A percentile compares a stretch with the other conserved stretches of the same genome.
These are phyloP conservation scores for Besnoitia besnoiti DNA, from an alignment of 169 alveolate genomes.

Conservation along the genomic window DNA sequence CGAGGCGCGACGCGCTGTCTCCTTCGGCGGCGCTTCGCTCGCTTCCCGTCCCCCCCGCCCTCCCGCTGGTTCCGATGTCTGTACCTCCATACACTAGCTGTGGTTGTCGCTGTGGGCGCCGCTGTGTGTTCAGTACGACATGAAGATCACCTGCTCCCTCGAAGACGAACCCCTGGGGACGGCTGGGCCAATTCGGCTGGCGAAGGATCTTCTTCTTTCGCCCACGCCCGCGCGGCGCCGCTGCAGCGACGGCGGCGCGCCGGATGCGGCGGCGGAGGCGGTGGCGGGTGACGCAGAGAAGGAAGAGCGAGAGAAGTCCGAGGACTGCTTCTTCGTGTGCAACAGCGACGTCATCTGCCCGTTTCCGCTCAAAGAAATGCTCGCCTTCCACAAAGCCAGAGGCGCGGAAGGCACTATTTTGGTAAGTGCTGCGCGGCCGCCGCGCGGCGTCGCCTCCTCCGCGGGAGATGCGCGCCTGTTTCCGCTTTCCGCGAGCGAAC, in stretches of 20 bases:
- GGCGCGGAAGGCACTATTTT: constrained; percentile 89
- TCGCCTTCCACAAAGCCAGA: constrained; percentile 90
- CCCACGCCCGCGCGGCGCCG: background rate
- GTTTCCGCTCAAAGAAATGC: constrained; percentile 94
- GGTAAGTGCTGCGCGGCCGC: constrained; percentile 77
- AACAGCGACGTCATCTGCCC: constrained; percentile 97
- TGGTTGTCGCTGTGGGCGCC: background rate
- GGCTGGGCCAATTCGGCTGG: constrained; percentile 92
- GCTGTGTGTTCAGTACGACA: constrained; percentile 76
- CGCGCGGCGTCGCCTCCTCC: too few species aligned
- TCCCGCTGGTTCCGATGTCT: too few species aligned
- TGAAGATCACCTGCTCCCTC: constrained; percentile 90
- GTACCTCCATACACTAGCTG: too few species aligned
- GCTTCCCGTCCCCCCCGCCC: too few species aligned
- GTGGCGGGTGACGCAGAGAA: background rate
- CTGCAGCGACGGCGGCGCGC: background rate
- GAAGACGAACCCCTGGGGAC: constrained; percentile 98
- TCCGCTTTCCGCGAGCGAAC: too few species aligned
- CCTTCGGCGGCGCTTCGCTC: too few species aligned
- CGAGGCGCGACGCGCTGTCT: too few species aligned
- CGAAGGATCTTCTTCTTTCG: constrained; percentile 81
- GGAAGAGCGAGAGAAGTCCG: constrained; percentile 61
- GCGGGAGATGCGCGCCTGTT: too few species aligned
- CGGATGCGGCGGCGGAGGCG: background rate
- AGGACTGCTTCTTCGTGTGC: constrained; percentile 92